Evolutionary conservation across 1,284 basidiomycete genomes (phyloP).

Genomic region (Naganishia sp.): DNA sequence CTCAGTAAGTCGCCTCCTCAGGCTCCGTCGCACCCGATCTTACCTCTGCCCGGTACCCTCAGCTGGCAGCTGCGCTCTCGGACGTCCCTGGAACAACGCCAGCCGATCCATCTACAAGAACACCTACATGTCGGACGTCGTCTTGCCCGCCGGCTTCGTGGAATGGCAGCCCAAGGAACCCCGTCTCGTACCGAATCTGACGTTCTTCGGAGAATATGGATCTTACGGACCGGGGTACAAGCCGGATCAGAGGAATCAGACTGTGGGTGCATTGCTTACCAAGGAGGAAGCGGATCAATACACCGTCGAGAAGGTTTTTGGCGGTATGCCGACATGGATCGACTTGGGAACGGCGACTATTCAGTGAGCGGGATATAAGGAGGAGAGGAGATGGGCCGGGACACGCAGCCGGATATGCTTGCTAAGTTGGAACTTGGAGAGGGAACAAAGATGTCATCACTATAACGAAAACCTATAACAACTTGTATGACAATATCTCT

Average conservation of each 20-base stretch:
- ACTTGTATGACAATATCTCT: no score
- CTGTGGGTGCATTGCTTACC: slow-evolving; percentile 14
- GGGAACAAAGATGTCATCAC: neutral
- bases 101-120: slow-evolving; percentile 34
- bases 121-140: slow-evolving; percentile 34
- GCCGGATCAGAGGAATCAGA: slow-evolving; percentile 10
- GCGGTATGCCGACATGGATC: slow-evolving; percentile 27
- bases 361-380: neutral
- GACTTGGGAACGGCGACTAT: slow-evolving; percentile 24
- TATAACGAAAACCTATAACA: neutral
- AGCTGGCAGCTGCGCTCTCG: slow-evolving; percentile 29
- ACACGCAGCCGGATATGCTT: neutral
- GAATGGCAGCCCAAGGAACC: slow-evolving; percentile 26
- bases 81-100: slow-evolving; percentile 39
- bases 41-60: neutral
- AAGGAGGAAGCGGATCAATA: slow-evolving; percentile 20
- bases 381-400: neutral
- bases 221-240: slow-evolving; percentile 27
- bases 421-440: neutral
- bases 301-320: slow-evolving; percentile 27
- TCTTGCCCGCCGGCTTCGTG: slow-evolving; percentile 24
- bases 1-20: slow-evolving; percentile 2
- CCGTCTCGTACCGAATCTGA: slow-evolving; percentile 25
- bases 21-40: neutral
- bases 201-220: slow-evolving; percentile 27